Base-by-base conservation (phyloP, 2,329 filamentous ascomycete genomes). In the Pseudogymnoascus sp. region DNA sequence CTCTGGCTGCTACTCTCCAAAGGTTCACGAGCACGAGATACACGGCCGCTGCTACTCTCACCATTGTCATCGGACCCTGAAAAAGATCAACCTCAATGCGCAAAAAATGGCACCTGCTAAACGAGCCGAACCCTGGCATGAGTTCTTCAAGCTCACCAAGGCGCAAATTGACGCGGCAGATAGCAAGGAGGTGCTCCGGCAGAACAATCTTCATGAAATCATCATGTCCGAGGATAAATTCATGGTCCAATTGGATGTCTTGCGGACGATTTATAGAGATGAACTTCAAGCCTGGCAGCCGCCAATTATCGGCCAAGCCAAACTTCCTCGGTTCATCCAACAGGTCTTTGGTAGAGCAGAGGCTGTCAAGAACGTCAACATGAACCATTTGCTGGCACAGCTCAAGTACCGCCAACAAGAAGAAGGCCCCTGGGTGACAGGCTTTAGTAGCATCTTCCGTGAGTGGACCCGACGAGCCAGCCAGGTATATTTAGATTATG, bases 381-480 rank as follows among this genome's bases (percentile, higher is more conserved):
- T 95, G 74, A 92, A 97, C 66, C 88, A 94, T 73, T 82, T 99
- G 19, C 78, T 99, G 23, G 89, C 93, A 1, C 93, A 97, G 74
- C 83, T 99, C 69, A 97, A 97, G 72, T 99, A 97, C 73, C 86
- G 94, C 25, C 94, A 99, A 74, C 90, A 94, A 70, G 94, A 97
- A 72, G 93, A 99, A 76, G 94, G 94, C 0, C 94, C 94, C 0
- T 99, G 92, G 86, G 88, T 99, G 63, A 81, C 84, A 11, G 94
- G 94, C 2, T 97, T 97, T 76, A 97, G 92, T 72, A 94, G 97
- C 71, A 91, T 99, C 59, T 97, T 99, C 79, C 83, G 94, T 63
- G 94, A 99, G 76, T 99, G 94, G 94, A 96, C 97, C 65, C 85
- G 94, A 66, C 97, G 97, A 75, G 94, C 94, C 33, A 91, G 88